Percentiles rank a stretch among this genome's conserved stretches.
Conservation (phyloP, 176 grass and related monocot genomes). For the barley (Hordeum vulgare) region DNA sequence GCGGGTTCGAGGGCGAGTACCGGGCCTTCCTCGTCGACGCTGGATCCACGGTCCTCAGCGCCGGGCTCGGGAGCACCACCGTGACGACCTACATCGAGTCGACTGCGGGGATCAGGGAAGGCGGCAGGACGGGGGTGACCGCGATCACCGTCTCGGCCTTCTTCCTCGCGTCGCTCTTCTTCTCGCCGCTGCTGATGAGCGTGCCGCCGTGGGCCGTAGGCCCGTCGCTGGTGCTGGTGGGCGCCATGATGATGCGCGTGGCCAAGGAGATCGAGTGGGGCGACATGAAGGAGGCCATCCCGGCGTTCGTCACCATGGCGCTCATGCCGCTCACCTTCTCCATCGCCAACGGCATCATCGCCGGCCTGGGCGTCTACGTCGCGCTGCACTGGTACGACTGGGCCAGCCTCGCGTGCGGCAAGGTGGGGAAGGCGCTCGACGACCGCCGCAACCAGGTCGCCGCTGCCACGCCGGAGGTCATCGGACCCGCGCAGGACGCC, state of each 20-base stretch:
- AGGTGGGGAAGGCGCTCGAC: slow-evolving; percentile 15
- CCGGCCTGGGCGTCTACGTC: slow-evolving; percentile 38
- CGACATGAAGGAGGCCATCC: slow-evolving; percentile 56
- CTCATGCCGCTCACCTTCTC: slow-evolving; percentile 76
- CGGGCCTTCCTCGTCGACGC: slow-evolving; percentile 59
- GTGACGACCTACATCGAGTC: slow-evolving; percentile 77
- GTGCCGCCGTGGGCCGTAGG: slow-evolving; percentile 76
- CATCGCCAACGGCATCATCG: slow-evolving; percentile 77
- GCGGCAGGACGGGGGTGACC: slow-evolving; percentile 55
- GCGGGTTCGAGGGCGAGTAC: slow-evolving; percentile 65
- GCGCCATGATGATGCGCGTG: slow-evolving; percentile 76
- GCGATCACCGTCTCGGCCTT: slow-evolving; percentile 41
- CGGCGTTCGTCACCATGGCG: slow-evolving; percentile 70
- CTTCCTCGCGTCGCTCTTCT: slow-evolving; percentile 62
- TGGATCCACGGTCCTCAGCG: slow-evolving; percentile 43
- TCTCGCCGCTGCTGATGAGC: slow-evolving; percentile 42
- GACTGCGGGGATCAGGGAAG: slow-evolving; percentile 57
- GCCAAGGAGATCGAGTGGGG: slow-evolving; percentile 58
- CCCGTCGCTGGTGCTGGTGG: slow-evolving; percentile 62
- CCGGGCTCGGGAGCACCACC: slow-evolving; percentile 48
- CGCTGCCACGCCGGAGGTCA: background rate
- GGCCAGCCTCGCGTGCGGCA: background rate
- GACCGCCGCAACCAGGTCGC: slow-evolving; percentile 33
- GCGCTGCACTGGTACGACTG: slow-evolving; percentile 52
- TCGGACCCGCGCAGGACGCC: background rate